Conservation (phyloP, 2,329 filamentous ascomycete species). For the Aureobasidium zeae region DNA sequence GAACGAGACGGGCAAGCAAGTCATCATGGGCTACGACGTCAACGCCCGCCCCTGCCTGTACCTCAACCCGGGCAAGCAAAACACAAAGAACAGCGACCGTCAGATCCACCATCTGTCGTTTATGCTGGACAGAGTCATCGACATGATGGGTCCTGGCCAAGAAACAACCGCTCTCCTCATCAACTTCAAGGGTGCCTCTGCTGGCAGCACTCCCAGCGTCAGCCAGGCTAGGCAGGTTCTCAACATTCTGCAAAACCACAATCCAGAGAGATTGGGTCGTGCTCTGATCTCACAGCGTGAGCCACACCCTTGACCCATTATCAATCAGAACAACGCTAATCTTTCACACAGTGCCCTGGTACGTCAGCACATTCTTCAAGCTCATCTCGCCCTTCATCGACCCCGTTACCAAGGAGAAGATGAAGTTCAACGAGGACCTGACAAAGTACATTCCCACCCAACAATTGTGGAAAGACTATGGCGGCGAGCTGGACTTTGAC, state of each 20-base stretch:
- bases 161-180: constrained; percentile 82
- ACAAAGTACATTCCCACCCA: constrained; percentile 66
- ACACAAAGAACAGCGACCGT: constrained; percentile 75
- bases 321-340: neutral
- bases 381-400: constrained; percentile 95
- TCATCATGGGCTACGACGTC: constrained; percentile 80
- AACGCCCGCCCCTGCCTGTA: constrained; percentile 82
- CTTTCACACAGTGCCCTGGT: constrained; percentile 65
- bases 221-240: constrained; percentile 74
- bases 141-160: constrained; percentile 77
- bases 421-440: constrained; percentile 96
- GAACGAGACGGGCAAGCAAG: constrained; percentile 94
- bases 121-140: constrained; percentile 85
- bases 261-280: constrained; percentile 81
- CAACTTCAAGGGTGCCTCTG: constrained; percentile 77
- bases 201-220: constrained; percentile 66
- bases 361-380: constrained; percentile 92
- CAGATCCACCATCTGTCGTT: constrained; percentile 92
- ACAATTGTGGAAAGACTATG: constrained; percentile 72
- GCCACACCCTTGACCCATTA: no score
- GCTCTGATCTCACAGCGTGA: constrained; percentile 82
- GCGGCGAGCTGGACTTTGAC: constrained; percentile 75
- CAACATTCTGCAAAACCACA: constrained; percentile 87
- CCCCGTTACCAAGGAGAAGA: constrained; percentile 82
- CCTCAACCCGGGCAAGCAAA: constrained; percentile 80